Percentiles rank a stretch among this genome's conserved stretches.
phyloP scores from a whole-genome alignment of 352 stramenopile species.

The Blastocystis sp. region DNA sequence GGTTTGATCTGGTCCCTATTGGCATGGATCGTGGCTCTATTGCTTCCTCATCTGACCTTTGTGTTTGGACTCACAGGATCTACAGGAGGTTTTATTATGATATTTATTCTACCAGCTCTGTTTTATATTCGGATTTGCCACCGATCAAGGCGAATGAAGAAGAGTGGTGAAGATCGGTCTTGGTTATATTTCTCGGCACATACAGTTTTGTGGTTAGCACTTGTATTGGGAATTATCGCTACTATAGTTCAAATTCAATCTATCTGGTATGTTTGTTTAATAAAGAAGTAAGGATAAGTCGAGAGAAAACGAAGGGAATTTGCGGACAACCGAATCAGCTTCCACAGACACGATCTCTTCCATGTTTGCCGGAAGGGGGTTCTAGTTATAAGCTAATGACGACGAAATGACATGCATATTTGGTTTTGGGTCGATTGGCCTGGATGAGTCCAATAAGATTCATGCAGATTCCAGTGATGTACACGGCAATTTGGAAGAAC shows the following conservation, averaged over 20 bases:
- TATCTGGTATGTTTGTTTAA: neutral
- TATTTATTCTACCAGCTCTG: slow-evolving; percentile 30
- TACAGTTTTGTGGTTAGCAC: neutral
- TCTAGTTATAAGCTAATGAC: slow-evolving; percentile 3
- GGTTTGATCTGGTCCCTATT: neutral
- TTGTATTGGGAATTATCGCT: neutral
- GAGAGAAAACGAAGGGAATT: slow-evolving; percentile 58
- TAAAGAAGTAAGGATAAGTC: slow-evolving; percentile 10
- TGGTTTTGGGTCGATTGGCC: slow-evolving; percentile 31
- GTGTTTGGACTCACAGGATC: slow-evolving; percentile 62
- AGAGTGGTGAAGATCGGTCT: neutral
- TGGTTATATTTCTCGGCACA: neutral
- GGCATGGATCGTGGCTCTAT: neutral
- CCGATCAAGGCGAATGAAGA: neutral
- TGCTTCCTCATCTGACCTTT: neutral
- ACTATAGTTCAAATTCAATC: slow-evolving; percentile 7
- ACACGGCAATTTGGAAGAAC: neutral
- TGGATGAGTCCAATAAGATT: slow-evolving; percentile 46
- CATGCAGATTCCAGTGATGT: slow-evolving; percentile 2
- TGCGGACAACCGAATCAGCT: neutral
- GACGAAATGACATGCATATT: slow-evolving; percentile 64
- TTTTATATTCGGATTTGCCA: neutral
- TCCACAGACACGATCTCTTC: slow-evolving; percentile 49
- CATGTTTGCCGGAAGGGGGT: neutral
- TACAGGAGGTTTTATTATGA: slow-evolving; percentile 29